Percentiles rank a stretch among this genome's conserved stretches.
Conservation (phyloP, 2,329 filamentous ascomycete genomes). For the Orbilia brochopaga region DNA sequence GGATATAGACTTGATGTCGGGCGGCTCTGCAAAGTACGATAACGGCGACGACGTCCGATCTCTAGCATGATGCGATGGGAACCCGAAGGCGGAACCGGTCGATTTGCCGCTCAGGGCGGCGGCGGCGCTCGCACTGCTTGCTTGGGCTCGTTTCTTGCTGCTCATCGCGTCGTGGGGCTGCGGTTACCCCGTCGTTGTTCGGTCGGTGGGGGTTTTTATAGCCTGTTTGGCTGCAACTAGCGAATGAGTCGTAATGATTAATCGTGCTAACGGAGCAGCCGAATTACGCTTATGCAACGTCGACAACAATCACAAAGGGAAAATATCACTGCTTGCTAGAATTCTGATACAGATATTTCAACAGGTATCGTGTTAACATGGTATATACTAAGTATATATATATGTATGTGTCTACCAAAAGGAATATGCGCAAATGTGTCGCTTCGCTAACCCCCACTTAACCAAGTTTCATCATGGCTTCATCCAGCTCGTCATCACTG, state of each 20-base stretch:
- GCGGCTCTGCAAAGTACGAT: constrained; percentile 86
- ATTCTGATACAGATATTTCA: too few relatives aligned
- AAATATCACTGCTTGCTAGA: neutral
- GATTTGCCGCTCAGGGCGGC: constrained; percentile 38
- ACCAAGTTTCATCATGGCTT: constrained; percentile 37
- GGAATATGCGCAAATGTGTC: too few relatives aligned
- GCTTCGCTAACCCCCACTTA: constrained; percentile 6
- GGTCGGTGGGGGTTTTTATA: constrained; percentile 35
- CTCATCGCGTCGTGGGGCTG: constrained; percentile 49
- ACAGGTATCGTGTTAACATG: too few relatives aligned
- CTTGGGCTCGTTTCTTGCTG: constrained; percentile 52
- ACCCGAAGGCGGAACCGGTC: constrained; percentile 32
- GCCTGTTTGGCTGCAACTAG: constrained; percentile 6
- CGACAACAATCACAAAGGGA: constrained; percentile 16
- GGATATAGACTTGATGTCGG: constrained; percentile 76
- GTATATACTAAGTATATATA: too few relatives aligned
- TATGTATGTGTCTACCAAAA: too few relatives aligned
- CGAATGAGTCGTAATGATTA: constrained; percentile 14
- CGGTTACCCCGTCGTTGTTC: constrained; percentile 13
- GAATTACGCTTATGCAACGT: constrained; percentile 43
- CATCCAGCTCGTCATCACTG: constrained; percentile 46
- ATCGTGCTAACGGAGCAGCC: constrained; percentile 26
- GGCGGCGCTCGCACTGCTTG: constrained; percentile 52
- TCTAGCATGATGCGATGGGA: constrained; percentile 36
- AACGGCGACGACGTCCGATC: constrained; percentile 65